Evolutionary conservation across 164 flowering plant species (phyloP).

Genomic region (Euptelea pleiosperma): DNA sequence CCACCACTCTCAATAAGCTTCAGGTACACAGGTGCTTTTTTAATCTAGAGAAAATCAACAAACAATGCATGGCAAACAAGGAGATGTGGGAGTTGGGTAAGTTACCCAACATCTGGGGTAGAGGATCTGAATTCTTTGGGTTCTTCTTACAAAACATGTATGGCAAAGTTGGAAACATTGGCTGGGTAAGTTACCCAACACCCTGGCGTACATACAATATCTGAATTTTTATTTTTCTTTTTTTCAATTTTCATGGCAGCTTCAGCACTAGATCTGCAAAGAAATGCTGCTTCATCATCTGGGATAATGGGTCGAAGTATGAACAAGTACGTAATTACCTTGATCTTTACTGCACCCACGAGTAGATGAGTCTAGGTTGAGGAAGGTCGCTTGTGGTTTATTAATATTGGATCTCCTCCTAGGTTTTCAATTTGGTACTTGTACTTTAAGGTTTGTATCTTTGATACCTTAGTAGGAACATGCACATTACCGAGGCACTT

Average conservation of each 20-base stretch:
- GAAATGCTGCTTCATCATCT: slow-evolving; percentile 71
- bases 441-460: not conserved
- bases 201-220: too few relatives aligned
- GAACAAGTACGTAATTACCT: slow-evolving; percentile 66
- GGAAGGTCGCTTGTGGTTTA: slow-evolving; percentile 1
- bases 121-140: too few relatives aligned
- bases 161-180: too few relatives aligned
- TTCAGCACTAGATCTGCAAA: slow-evolving; percentile 70
- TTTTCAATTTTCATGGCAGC: slow-evolving; percentile 29
- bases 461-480: slow-evolving; percentile 37
- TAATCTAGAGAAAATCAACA: too few relatives aligned
- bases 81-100: too few relatives aligned
- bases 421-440: slow-evolving; percentile 2
- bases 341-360: slow-evolving; percentile 6
- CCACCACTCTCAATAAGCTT: slow-evolving; percentile 89
- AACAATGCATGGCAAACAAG: too few relatives aligned
- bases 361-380: not conserved
- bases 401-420: not conserved
- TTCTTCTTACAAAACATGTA: too few relatives aligned
- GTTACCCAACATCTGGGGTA: too few relatives aligned
- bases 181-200: too few relatives aligned
- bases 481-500: slow-evolving; percentile 53
- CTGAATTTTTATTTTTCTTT: too few relatives aligned
- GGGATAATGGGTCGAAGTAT: slow-evolving; percentile 64
- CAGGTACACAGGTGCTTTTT: slow-evolving; percentile 57